Base-by-base conservation (phyloP, 192 early-diverging fungal species). In the Backusella australiensis region DNA sequence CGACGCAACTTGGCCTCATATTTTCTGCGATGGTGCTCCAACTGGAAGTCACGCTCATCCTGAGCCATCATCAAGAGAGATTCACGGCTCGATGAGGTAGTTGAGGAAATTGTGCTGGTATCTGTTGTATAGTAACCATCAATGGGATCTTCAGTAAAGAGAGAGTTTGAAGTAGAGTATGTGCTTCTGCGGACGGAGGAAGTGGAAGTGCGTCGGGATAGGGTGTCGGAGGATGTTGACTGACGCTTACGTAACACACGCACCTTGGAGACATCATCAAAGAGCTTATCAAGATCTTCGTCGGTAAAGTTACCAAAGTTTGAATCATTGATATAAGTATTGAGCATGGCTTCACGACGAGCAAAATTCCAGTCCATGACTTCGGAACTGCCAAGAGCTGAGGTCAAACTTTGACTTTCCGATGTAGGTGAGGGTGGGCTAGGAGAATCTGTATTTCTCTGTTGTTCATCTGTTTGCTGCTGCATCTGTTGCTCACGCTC, bases 311-410 rank as follows among this genome's bases (percentile, higher is more conserved):
- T 83, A 17, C 83, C 85, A 75, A 86, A 84, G 42, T 86, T 84
- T 4, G 84, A 83, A 44, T 75, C 63, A 38, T 85, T 80, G 6
- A 68, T 71, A 34, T 76, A 76, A 4, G 83, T 75, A 70, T 89
- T 85, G 19, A 91, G 75, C 34, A 88, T 87, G 1, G 89, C 90
- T 76, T 95, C 93, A 29, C 86, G 84, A 76, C 87, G 90, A 1
- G 93, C 93, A 83, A 87, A 93, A 36, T 89, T 89, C 92, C 93
- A 96, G 75, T 94, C 94, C 2, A 88, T 87, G 32, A 84, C 75
- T 44, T 91, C 87, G 4, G 83, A 83, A 56, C 73, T 84, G 26
- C 29, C 34, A 23, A 71, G 19, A 29, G 34, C 53, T 53, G 65
- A 34, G 46, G 23, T 35, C 23, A 67, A 44, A 69, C 35, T 41